Percentiles rank a stretch among this genome's conserved stretches.
Conservation (phyloP, 1,284 basidiomycete genomes). For the Ganoderma resinaceum region DNA sequence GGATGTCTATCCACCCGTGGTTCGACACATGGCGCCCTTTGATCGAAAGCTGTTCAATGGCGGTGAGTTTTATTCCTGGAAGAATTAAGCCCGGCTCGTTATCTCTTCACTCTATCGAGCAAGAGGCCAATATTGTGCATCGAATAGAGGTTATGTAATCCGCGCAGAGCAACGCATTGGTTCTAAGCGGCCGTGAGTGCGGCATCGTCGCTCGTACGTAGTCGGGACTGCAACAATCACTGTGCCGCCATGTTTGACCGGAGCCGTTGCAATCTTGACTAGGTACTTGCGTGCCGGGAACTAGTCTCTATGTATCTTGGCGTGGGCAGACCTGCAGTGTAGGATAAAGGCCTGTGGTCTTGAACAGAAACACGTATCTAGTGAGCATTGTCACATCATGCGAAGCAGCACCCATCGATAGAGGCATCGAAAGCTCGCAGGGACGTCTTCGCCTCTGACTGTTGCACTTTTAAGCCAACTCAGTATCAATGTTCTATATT, state of each 20-base stretch:
- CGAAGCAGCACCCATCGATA: neutral
- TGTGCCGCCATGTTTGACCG: neutral
- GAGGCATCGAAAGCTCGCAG: neutral
- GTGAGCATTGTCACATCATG: neutral
- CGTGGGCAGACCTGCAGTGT: neutral
- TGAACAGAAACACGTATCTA: neutral
- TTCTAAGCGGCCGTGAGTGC: neutral
- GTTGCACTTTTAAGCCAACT: neutral
- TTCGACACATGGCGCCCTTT: neutral
- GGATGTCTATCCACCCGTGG: neutral
- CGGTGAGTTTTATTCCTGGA: neutral
- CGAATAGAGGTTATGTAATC: neutral
- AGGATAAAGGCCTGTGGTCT: neutral
- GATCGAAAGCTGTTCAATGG: neutral
- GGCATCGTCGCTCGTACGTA: neutral
- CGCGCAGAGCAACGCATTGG: neutral
- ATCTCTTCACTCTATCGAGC: neutral
- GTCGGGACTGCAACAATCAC: neutral
- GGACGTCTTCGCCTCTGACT: neutral
- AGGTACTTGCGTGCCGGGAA: neutral
- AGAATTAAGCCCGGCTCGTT: neutral
- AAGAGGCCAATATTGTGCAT: neutral
- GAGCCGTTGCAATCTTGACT: neutral
- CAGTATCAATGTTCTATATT: neutral
- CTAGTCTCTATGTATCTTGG: neutral